These are phyloP conservation scores for Ophiocytium majus DNA, from an alignment of 352 stramenopile genomes.

Conservation along the genomic window DNA sequence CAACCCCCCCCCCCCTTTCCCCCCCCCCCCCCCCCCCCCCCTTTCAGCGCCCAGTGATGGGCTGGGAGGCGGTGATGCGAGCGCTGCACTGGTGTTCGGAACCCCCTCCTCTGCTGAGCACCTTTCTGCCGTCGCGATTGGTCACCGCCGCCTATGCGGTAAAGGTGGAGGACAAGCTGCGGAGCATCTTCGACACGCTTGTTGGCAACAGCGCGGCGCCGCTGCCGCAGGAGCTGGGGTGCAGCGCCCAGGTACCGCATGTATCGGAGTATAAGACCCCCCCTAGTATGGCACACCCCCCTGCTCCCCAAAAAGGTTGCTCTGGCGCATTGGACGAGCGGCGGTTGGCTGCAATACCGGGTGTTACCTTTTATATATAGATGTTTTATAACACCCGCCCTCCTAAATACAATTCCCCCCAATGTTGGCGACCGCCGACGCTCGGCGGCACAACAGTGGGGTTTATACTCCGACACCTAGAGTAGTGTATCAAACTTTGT, in stretches of 20 bases:
- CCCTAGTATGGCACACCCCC: neutral
- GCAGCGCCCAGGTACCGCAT: neutral
- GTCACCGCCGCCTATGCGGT: slow-evolving; percentile 1
- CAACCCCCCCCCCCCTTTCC: neutral
- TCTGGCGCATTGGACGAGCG: neutral
- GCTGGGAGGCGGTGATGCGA: neutral
- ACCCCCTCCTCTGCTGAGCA: neutral
- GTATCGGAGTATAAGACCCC: neutral
- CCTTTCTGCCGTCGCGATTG: slow-evolving; percentile 2
- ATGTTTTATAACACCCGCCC: neutral
- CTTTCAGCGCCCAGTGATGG: neutral
- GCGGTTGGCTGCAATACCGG: neutral
- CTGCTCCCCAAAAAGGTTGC: neutral
- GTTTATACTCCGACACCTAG: too few relatives aligned
- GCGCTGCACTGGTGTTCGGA: neutral
- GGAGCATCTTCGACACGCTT: neutral
- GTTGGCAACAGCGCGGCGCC: neutral
- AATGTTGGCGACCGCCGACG: too few relatives aligned
- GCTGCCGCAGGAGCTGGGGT: neutral
- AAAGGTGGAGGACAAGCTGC: slow-evolving; percentile 12
- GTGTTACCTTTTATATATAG: neutral
- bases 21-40: too few relatives aligned
- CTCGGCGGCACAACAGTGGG: too few relatives aligned
- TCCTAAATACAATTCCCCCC: neutral
- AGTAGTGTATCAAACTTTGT: too few relatives aligned